Conservation (phyloP, 2,329 filamentous ascomycete species). For the Penicillium sp. region DNA sequence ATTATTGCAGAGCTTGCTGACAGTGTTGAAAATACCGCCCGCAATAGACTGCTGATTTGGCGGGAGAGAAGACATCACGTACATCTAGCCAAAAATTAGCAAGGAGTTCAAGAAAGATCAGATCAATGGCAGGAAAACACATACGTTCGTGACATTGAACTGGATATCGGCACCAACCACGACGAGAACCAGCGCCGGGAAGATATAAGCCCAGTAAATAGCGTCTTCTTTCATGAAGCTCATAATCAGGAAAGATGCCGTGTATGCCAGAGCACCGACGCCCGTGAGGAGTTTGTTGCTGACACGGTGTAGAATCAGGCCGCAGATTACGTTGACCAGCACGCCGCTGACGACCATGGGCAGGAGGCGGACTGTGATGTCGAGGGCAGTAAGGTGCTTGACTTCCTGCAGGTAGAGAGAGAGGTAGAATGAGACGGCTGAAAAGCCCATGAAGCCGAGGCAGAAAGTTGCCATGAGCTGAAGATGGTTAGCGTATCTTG, state of each 20-base stretch:
- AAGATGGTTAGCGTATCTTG: constrained; percentile 2
- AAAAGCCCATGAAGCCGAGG: constrained; percentile 69
- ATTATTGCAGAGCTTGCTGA: constrained; percentile 65
- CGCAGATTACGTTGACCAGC: constrained; percentile 67
- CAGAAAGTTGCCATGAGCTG: constrained; percentile 63
- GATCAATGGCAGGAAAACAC: constrained; percentile 39
- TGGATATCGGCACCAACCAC: constrained; percentile 72
- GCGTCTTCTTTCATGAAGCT: constrained; percentile 62
- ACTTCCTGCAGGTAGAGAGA: constrained; percentile 70
- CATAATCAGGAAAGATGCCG: constrained; percentile 57
- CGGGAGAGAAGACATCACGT: constrained; percentile 70
- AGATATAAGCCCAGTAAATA: constrained; percentile 70
- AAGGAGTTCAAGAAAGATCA: background rate
- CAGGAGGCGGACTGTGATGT: constrained; percentile 67
- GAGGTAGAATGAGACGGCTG: constrained; percentile 66
- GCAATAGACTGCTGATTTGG: constrained; percentile 68
- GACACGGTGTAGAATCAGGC: constrained; percentile 65
- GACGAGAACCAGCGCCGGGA: constrained; percentile 65
- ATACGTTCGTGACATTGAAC: constrained; percentile 72
- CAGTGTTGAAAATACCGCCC: constrained; percentile 71
- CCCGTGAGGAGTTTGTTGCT: constrained; percentile 69
- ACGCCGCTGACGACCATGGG: constrained; percentile 70
- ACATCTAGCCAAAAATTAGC: constrained; percentile 58
- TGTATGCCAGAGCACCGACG: constrained; percentile 55
- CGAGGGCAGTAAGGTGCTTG: constrained; percentile 59